Percentiles rank a stretch among this genome's conserved stretches.
phyloP scores from a whole-genome alignment of 352 stramenopile species.

The Phytophthora megakarya region DNA sequence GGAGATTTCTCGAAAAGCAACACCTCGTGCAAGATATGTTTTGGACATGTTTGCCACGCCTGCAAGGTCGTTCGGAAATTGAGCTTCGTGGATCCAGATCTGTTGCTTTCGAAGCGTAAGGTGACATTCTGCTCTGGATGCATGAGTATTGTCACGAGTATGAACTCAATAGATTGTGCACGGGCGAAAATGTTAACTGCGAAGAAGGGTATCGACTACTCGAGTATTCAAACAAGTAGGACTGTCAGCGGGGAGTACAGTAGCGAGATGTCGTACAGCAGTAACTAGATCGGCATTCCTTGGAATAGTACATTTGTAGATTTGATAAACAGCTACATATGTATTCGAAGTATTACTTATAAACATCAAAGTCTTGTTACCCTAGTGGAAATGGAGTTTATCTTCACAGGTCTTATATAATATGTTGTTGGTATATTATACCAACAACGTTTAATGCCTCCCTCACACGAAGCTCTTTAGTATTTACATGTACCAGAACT shows the following conservation, averaged over 20 bases:
- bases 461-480: background rate
- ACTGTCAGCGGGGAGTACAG: conserved; percentile 7
- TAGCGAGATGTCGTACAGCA: conserved; percentile 17
- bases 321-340: too few relatives aligned
- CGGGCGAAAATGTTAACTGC: conserved; percentile 14
- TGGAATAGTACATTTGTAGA: background rate
- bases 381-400: too few relatives aligned
- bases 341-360: too few relatives aligned
- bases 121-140: conserved; percentile 39
- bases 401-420: too few relatives aligned
- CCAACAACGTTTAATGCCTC: background rate
- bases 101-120: conserved; percentile 34
- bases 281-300: background rate
- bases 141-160: conserved; percentile 18
- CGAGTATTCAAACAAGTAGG: conserved; percentile 10
- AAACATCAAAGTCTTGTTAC: too few relatives aligned
- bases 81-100: conserved; percentile 39
- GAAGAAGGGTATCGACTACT: conserved; percentile 10
- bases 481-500: background rate
- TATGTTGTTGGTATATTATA: too few relatives aligned
- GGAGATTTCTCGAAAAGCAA: conserved; percentile 22
- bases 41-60: conserved; percentile 26
- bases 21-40: conserved; percentile 35
- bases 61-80: conserved; percentile 38
- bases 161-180: conserved; percentile 14